Base-by-base conservation (phyloP, 192 early-diverging fungal genomes). In the Piromyces sp. region DNA sequence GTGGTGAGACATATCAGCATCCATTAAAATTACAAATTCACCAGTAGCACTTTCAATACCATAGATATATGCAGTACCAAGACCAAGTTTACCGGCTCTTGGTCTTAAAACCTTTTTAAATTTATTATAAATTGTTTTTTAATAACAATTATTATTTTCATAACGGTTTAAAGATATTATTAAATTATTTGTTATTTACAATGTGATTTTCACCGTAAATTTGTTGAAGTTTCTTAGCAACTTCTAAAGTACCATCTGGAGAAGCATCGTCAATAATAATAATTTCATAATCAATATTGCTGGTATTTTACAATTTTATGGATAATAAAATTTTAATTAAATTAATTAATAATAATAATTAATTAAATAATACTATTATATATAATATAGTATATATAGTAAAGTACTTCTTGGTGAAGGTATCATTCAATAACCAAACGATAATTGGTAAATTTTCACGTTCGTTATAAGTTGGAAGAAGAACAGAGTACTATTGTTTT, bases 401-500 rank as follows among this genome's bases (percentile, higher is more conserved):
- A 9, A 29, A 17, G 1, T 58, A 85, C 87, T 93, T 82, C 81
- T 96, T 93, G 58, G 89, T 86, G 83, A 99, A 96, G 12, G 93
- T 94, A 87, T 94, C 95, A 31, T 93, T 91, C 40, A 98, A 87
- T 37, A 99, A 87, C 95, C 95, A 99, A 78, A 89, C 88, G 82
- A 99, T 97, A 82, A 98, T 93, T 42, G 97, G 97, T 84, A 99
- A 87, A 88, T 99, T 99, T 83, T 96, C 93, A 33, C 96, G 92
- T 86, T 99, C 97, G 83, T 99, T 98, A 89, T 99, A 99, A 29
- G 97, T 99, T 26, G 97, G 97, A n/a, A 99, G 87, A 78, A 99
- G 91, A 5, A 99, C 95, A 17, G 94, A 94, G 86, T 97, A 98
- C 85, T 94, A 68, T 14, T 15, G 15, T 40, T 13, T 14, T 14